Evolutionary conservation across 2,329 filamentous ascomycete genomes (phyloP).

Genomic region (Alternaria atra): DNA sequence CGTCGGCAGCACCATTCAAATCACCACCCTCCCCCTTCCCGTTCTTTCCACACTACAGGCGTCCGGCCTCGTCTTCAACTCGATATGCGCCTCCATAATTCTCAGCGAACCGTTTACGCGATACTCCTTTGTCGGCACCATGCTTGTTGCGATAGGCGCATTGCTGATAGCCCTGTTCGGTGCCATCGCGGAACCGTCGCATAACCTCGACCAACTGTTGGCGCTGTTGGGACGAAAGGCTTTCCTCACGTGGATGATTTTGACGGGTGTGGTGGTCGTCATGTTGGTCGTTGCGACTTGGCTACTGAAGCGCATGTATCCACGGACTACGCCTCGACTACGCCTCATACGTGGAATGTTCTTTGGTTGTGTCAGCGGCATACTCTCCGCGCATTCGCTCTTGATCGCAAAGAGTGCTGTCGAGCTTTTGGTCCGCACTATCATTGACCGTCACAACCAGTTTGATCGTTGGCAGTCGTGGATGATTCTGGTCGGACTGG

Average conservation of each 20-base stretch:
- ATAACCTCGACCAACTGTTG: conserved; percentile 84
- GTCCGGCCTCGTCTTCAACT: conserved; percentile 97
- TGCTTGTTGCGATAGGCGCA: conserved; percentile 88
- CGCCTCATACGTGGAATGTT: conserved; percentile 82
- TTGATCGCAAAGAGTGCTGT: conserved; percentile 96
- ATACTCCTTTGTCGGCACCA: conserved; percentile 89
- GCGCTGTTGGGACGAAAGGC: conserved; percentile 74
- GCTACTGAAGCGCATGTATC: conserved; percentile 51
- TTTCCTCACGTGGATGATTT: conserved; percentile 89
- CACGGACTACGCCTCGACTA: conserved; percentile 66
- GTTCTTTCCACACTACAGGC: conserved; percentile 91
- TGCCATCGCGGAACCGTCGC: conserved; percentile 90
- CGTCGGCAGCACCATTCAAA: conserved; percentile 94
- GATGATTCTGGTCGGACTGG: conserved; percentile 83
- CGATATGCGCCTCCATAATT: conserved; percentile 92
- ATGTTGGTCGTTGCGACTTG: conserved; percentile 66
- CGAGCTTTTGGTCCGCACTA: conserved; percentile 87
- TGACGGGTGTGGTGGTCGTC: conserved; percentile 77
- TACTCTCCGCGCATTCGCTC: conserved; percentile 91
- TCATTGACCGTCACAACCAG: conserved; percentile 87
- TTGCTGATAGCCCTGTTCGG: conserved; percentile 92
- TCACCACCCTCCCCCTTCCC: conserved; percentile 91
- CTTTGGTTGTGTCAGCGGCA: conserved; percentile 88
- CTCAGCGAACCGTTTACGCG: conserved; percentile 92
- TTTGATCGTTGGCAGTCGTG: conserved; percentile 96